These are phyloP conservation scores for Bipolaris gigantea DNA, from an alignment of 2,329 filamentous ascomycete genomes.

Conservation along the genomic window DNA sequence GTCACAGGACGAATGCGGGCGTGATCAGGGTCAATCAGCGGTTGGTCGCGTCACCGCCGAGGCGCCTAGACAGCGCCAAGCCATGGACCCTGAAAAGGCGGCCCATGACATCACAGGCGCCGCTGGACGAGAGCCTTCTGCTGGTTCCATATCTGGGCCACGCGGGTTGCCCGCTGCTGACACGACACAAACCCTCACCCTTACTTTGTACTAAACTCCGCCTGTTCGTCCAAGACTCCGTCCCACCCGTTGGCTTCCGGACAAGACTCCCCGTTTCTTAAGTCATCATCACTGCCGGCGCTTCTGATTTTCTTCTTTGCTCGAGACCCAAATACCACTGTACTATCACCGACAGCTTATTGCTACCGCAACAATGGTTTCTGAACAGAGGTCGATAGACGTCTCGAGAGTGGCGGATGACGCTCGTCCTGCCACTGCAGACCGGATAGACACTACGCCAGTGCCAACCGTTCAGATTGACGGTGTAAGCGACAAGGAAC, in stretches of 20 bases:
- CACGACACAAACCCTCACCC: neutral
- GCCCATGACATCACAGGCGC: conserved; percentile 13
- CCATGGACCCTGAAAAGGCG: neutral
- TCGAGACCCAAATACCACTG: neutral
- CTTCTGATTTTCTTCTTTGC: conserved; percentile 10
- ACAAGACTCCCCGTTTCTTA: conserved; percentile 17
- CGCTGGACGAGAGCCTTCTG: neutral
- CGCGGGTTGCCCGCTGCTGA: conserved; percentile 19
- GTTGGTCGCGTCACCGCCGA: conserved; percentile 12
- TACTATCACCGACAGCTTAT: neutral
- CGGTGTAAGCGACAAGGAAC: conserved; percentile 19
- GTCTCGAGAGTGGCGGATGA: conserved; percentile 25
- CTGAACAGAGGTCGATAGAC: conserved; percentile 36
- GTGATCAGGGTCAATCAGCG: neutral
- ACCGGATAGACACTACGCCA: conserved; percentile 17
- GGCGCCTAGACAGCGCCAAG: conserved; percentile 9
- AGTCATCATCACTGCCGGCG: conserved; percentile 10
- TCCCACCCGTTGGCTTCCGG: conserved; percentile 32
- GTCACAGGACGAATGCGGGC: conserved; percentile 19
- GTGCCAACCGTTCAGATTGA: conserved; percentile 27
- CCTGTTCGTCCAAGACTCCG: conserved; percentile 18
- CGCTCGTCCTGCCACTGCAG: conserved; percentile 14
- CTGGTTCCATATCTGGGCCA: conserved; percentile 1
- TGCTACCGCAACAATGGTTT: conserved; percentile 27
- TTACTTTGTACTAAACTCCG: conserved; percentile 2